A percentile compares a stretch with the other conserved stretches of the same genome.
These are phyloP conservation scores for Cladosporium sp. DNA, from an alignment of 2,329 filamentous ascomycete genomes.

Conservation along the genomic window DNA sequence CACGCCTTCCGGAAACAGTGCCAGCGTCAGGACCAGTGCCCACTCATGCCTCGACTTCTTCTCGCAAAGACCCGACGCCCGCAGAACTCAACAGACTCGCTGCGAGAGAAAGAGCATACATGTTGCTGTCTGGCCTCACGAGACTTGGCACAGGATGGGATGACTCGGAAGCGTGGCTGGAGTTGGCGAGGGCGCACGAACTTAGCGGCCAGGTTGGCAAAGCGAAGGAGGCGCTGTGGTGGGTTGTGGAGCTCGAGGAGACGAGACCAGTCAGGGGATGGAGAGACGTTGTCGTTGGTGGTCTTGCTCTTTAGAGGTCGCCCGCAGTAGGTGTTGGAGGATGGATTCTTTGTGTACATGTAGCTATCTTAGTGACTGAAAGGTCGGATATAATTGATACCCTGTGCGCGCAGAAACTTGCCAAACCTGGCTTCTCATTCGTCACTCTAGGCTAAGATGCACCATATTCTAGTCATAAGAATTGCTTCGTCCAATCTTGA, in stretches of 20 bases:
- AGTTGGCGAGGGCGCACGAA: slow-evolving; percentile 83
- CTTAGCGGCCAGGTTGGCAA: slow-evolving; percentile 81
- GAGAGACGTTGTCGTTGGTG: slow-evolving; percentile 53
- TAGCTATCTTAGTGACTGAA: neutral
- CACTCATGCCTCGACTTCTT: neutral
- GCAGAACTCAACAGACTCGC: slow-evolving; percentile 80
- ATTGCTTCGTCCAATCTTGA: neutral
- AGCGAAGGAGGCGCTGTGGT: slow-evolving; percentile 92
- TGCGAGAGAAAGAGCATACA: slow-evolving; percentile 84
- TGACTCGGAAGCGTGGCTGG: slow-evolving; percentile 88
- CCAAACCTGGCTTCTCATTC: neutral
- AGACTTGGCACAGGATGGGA: slow-evolving; percentile 89
- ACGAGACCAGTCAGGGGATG: slow-evolving; percentile 76
- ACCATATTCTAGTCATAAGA: neutral
- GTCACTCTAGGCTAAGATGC: neutral
- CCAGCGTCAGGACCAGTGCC: neutral
- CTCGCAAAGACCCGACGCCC: slow-evolving; percentile 51
- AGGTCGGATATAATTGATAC: slow-evolving; percentile 6
- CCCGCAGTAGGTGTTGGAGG: neutral
- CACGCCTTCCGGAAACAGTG: neutral
- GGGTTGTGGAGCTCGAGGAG: slow-evolving; percentile 95
- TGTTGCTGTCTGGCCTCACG: slow-evolving; percentile 76
- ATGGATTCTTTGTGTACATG: neutral
- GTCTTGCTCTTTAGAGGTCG: slow-evolving; percentile 28
- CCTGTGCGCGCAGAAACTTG: neutral